Conservation (phyloP, 192 early-diverging fungal genomes). For the Diversispora eburnea region DNA sequence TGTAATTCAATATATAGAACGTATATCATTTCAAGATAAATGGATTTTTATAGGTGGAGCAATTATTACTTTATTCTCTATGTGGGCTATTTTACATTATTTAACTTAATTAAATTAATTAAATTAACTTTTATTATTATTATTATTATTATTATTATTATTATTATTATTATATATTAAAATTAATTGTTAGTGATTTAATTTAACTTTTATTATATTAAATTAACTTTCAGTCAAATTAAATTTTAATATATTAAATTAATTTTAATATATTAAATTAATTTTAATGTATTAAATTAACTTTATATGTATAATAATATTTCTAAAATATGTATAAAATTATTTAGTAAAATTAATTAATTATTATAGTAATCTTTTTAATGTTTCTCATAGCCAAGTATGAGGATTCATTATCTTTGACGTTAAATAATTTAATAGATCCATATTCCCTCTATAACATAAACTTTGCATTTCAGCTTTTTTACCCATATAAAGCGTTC, state of each 20-base stretch:
- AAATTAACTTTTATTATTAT: too few species aligned
- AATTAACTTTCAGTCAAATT: too few species aligned
- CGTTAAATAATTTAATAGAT: conserved; percentile 5
- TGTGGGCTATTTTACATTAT: conserved; percentile 57
- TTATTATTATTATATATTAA: background rate
- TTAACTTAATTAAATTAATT: conserved; percentile 35
- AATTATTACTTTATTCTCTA: conserved; percentile 44
- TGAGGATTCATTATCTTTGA: background rate
- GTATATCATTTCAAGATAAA: conserved; percentile 53
- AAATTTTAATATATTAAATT: too few species aligned
- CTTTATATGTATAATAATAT: too few species aligned
- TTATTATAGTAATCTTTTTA: too few species aligned
- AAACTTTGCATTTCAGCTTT: conserved; percentile 26
- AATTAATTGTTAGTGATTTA: too few species aligned
- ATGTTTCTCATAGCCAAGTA: background rate
- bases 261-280: too few species aligned
- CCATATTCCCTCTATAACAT: background rate
- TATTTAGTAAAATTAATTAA: too few species aligned
- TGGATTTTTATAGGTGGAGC: conserved; percentile 59
- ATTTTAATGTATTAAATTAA: too few species aligned
- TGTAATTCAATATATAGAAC: conserved; percentile 57
- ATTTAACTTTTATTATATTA: too few species aligned
- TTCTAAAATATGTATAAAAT: too few species aligned
- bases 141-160: too few species aligned
- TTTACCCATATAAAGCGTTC: background rate